Evolutionary conservation across 345 rosid species (phyloP).

Genomic region (Lepidium africanum): DNA sequence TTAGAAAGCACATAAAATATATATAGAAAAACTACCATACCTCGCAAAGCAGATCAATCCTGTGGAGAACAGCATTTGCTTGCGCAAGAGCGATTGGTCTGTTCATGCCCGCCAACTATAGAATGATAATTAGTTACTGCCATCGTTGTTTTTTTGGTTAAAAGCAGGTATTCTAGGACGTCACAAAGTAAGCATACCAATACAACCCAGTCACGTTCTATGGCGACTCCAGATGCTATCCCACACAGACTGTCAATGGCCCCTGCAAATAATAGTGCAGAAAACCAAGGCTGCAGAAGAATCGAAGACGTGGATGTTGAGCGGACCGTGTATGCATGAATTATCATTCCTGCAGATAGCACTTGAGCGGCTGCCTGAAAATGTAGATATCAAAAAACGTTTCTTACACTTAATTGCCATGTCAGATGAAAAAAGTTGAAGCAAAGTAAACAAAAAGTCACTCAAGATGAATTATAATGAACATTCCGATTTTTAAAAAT

Average conservation of each 20-base stretch:
- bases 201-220: constrained; percentile 97
- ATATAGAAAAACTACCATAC: constrained; percentile 22
- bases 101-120: constrained; percentile 83
- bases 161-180: constrained; percentile 8
- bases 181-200: constrained; percentile 45
- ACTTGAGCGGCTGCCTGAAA: constrained; percentile 79
- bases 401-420: background rate
- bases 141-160: background rate
- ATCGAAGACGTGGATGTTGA: constrained; percentile 45
- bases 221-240: constrained; percentile 76
- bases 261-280: constrained; percentile 60
- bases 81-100: constrained; percentile 85
- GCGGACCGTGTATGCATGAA: constrained; percentile 57
- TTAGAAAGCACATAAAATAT: background rate
- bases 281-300: constrained; percentile 82
- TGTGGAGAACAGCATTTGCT: constrained; percentile 87
- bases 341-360: constrained; percentile 78
- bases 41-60: constrained; percentile 92
- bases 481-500: background rate
- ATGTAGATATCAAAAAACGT: background rate
- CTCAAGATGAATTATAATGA: background rate
- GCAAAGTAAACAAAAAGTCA: background rate
- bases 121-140: constrained; percentile 4
- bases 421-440: background rate
- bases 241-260: constrained; percentile 83